Evolutionary conservation across 805 yeast genomes (phyloP), one percentile per base, ranked within the genome.

Genomic region (Schwanniomyces polymorphus): DNA sequence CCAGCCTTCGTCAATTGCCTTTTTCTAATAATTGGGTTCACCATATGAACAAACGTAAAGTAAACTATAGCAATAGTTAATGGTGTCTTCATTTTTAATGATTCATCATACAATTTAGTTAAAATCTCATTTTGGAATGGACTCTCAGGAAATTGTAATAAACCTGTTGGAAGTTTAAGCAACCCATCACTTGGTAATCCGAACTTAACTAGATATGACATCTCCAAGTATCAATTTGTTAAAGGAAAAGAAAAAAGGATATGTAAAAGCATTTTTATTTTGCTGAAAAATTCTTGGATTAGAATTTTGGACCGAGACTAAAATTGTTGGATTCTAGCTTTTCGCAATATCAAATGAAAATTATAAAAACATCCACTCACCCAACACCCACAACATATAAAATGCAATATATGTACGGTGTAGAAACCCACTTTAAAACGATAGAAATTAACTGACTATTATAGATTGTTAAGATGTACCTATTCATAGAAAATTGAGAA

Each of bases 51-150:
- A 16, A 74, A 61, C 7, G 75, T 64, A 51, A 86, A 86, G 60
- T 85, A 85, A 14, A 75, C 68, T 4, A 80, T 50, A 10, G 87
- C 86, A 46, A 85, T 75, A 12, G 79, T 65, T 50, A 84, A 54
- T 2, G 88, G 87, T 17, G 84, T 78, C 21, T 72, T 56, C 34
- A 75, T 74, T 47, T 76, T 71, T 74, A 84, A 70, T 23, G 81
- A 65, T 9, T 49, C 26, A 17, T 70, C 64, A 54, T 75, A 80
- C 5, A 78, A 45, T 14, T 29, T 41, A 17, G 70, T 61, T 42
- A 79, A 51, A 46, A 50, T 52, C 28, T 55, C 58, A 46, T 55
- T 52, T 29, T 59, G 46, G 47, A 73, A 72, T 6, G 77, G 77
- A 28, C 69, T 59, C 3, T 59, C 57, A 5, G 75, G 72, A 4